Conservation (phyloP, 2,329 filamentous ascomycete species). For the Aspergillus sclerotialis region DNA sequence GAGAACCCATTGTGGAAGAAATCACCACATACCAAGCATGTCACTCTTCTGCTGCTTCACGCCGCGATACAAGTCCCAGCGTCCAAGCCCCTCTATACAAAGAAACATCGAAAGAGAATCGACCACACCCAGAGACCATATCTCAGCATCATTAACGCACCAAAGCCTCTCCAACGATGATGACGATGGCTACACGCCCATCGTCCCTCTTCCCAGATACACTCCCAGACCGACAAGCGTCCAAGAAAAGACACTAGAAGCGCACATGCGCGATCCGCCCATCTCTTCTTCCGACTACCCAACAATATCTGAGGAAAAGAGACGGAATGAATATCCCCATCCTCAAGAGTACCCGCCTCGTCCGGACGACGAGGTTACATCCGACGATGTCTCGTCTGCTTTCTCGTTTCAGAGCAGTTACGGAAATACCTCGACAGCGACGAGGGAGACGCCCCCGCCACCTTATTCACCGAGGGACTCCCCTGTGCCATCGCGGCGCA, state of each 20-base stretch:
- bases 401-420: constrained; percentile 38
- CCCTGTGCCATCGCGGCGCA: constrained; percentile 23
- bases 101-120: background rate
- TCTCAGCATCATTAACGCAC: background rate
- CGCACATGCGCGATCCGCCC: constrained; percentile 24
- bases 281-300: constrained; percentile 16
- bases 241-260: constrained; percentile 33
- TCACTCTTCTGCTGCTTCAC: constrained; percentile 3
- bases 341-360: background rate
- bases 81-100: background rate
- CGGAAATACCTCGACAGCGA: constrained; percentile 39
- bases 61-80: no score
- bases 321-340: background rate
- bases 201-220: constrained; percentile 34
- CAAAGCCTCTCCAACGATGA: constrained; percentile 2
- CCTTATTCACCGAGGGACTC: constrained; percentile 31
- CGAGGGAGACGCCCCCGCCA: constrained; percentile 35
- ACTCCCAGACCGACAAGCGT: constrained; percentile 32
- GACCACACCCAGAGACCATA: no score
- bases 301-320: background rate
- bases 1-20: no score
- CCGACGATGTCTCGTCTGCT: constrained; percentile 33
- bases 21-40: no score
- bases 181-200: constrained; percentile 23
- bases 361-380: background rate